Base-by-base conservation (phyloP, 2,329 filamentous ascomycete genomes). In the Sporothrix euskadiensis region DNA sequence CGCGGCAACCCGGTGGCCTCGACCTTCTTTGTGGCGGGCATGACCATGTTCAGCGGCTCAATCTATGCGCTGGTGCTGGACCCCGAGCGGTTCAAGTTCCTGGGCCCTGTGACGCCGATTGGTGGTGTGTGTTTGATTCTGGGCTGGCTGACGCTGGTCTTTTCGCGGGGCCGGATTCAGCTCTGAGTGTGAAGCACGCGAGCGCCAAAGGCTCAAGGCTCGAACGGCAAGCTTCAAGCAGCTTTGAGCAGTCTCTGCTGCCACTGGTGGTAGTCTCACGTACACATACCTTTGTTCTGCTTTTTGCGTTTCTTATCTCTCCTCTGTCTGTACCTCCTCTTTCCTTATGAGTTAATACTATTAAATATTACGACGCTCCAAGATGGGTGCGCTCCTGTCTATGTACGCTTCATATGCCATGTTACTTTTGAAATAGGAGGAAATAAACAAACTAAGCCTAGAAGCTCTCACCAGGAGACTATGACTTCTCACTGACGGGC, bases 41-140 rank as follows among this genome's bases (percentile, higher is more conserved):
- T 91, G 83, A 88, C 88, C 4, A 85, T 91, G 84, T 92, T 92
- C 81, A 88, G 85, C 74, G 90, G 90, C 1, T 88, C 85, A 78
- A 86, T 92, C 76, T 92, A 92, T 79, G 83, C 88, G 10, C 84
- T 92, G 10, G 84, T 88, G 0, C 82, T 92, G n/a, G 86, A 91
- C 80, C 87, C 89, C 26, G 84, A 87, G 77, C 82, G 84, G 39
- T 90, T 90, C 81, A 87, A 86, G 78, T 82, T 83, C 72, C 74
- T 91, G 75, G 90, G 90, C 0, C 90, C 90, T 0, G 86, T 91
- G 14, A 92, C 90, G 69, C 90, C 90, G 16, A 74, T 92, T 1
- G 90, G 89, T 0, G 89, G 90, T 0, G 76, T 90, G 69, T 90
- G 86, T 74, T 82, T 92, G 76, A 91, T 92, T 78, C 88, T 84